Percentiles rank a stretch among this genome's conserved stretches.
phyloP scores from a whole-genome alignment of 2,329 filamentous ascomycete species.

The Ophiostoma sp. region DNA sequence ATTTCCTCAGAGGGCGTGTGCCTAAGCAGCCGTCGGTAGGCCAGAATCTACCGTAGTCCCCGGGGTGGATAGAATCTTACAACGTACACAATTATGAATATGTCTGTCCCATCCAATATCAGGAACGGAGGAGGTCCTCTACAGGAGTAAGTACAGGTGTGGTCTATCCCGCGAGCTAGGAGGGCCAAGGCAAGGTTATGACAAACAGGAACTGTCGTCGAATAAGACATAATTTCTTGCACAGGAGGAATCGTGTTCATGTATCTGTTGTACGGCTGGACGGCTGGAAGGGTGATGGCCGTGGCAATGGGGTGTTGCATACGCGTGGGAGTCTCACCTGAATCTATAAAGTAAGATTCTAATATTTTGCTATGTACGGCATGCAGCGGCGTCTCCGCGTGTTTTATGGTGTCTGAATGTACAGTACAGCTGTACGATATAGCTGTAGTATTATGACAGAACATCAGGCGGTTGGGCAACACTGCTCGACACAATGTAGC shows the following conservation, averaged over 20 bases:
- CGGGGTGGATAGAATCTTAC: background rate
- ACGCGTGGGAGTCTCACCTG: background rate
- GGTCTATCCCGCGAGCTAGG: background rate
- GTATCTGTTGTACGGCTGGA: background rate
- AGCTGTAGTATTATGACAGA: background rate
- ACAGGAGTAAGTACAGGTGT: background rate
- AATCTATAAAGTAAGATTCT: background rate
- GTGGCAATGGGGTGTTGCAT: background rate
- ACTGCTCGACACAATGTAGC: background rate
- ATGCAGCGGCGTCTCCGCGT: background rate
- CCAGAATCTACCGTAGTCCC: background rate
- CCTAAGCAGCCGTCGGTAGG: slow-evolving; percentile 1
- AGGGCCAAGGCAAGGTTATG: background rate
- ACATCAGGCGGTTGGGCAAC: background rate
- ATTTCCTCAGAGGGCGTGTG: background rate
- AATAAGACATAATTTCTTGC: background rate
- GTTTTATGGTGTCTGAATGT: background rate
- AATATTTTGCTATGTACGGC: background rate
- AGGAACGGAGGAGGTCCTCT: background rate
- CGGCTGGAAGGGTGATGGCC: background rate
- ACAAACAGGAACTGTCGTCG: slow-evolving; percentile 1
- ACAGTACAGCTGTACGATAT: no score
- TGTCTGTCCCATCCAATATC: background rate
- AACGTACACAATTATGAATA: background rate
- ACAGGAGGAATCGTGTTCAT: background rate